Evolutionary conservation across 129 eudicot genomes (phyloP), one percentile per base, ranked within the genome.

Genomic region (Tagetes erecta): DNA sequence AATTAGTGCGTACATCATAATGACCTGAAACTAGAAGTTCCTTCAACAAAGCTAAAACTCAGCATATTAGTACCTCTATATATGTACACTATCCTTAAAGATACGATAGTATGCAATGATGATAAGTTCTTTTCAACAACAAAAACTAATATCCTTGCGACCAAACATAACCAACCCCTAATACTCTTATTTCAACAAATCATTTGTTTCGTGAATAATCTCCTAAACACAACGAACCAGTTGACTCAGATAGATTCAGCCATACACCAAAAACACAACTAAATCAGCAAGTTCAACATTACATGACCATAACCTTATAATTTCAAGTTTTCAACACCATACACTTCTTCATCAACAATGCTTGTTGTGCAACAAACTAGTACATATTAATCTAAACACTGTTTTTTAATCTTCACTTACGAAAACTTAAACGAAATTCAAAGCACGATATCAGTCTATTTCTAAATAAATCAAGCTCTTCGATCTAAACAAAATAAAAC

Each of bases 11-110:
- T 9, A 47, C 10, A 47, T 47, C 64, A 70, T 37, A n/a, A 50
- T 51, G 75, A 37, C 64, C 56, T 30, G 4, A 58, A 58, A 41
- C 57, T 60, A 31, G 42, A 72, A 33, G 4, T 13, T 72, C 44
- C 67, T 5, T 72, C 67, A 42, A 56, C 57, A 31, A 31, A 72
- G 30, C 56, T 58, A n/a, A 55, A 27, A 34, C 8, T 58, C 77
- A 68, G 47, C 44, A 30, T 49, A 7, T 10, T 58, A 12, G 12
- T 53, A n/a, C 34, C 57, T 72, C 68, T 41, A 12, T 40, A 71
- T 39, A 71, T 27, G 76, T 27, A 27, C 76, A 38, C 6, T 27
- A 8, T 10, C 33, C 14, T 53, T 53, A 31, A 53, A 53, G 31
- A 34, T 40, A 39, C 8, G 1, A 2, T 10, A 7, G 11, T 39